Evolutionary conservation across 2,329 filamentous ascomycete genomes (phyloP).

Genomic region (Trichoderma sp.): DNA sequence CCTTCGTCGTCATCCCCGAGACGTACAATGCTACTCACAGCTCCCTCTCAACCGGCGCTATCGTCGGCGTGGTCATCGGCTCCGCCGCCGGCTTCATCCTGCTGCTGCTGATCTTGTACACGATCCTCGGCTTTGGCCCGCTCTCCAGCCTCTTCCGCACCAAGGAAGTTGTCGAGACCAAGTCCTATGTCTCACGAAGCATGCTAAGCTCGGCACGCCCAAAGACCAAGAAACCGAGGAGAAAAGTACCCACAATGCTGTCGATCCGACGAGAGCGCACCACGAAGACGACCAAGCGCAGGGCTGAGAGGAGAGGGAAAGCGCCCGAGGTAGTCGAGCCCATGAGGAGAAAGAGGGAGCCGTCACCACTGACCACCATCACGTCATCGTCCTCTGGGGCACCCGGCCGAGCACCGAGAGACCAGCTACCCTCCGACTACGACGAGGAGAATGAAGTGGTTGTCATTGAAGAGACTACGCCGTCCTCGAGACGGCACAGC

Average conservation of each 20-base stretch:
- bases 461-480: slow-evolving; percentile 40
- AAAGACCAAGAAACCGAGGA: slow-evolving; percentile 21
- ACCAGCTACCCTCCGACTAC: slow-evolving; percentile 33
- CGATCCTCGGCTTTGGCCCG: slow-evolving; percentile 48
- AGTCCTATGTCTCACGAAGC: slow-evolving; percentile 25
- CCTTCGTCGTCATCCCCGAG: slow-evolving; percentile 39
- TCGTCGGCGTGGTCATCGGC: slow-evolving; percentile 50
- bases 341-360: slow-evolving; percentile 20
- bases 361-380: slow-evolving; percentile 33
- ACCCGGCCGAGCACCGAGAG: neutral
- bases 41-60: slow-evolving; percentile 46
- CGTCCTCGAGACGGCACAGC: slow-evolving; percentile 30
- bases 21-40: slow-evolving; percentile 39
- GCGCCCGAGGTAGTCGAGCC: slow-evolving; percentile 29
- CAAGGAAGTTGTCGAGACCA: slow-evolving; percentile 11
- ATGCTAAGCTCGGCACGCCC: slow-evolving; percentile 26
- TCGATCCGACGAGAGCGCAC: slow-evolving; percentile 26
- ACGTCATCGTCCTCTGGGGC: slow-evolving; percentile 9
- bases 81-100: slow-evolving; percentile 54
- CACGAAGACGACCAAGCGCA: slow-evolving; percentile 37
- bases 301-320: slow-evolving; percentile 3
- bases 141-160: slow-evolving; percentile 30
- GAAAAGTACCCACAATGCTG: slow-evolving; percentile 16
- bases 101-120: slow-evolving; percentile 54
- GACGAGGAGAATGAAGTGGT: slow-evolving; percentile 43